These are phyloP conservation scores for Thalassia testudinum DNA, from an alignment of 116 monocot genomes.

Conservation along the genomic window DNA sequence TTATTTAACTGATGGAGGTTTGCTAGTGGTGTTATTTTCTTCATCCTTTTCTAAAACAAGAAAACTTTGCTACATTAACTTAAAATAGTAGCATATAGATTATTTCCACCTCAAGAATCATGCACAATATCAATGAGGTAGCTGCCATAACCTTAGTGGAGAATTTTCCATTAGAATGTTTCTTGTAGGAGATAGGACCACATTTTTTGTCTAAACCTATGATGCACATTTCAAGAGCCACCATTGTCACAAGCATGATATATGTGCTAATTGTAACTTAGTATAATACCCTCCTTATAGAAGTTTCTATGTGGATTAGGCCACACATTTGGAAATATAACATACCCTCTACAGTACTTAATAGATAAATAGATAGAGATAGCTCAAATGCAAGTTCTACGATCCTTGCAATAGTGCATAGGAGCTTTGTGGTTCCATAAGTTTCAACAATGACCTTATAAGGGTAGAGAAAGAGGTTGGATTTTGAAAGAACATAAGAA, in stretches of 20 bases:
- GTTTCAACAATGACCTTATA: conserved; percentile 59
- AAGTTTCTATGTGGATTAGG: conserved; percentile 55
- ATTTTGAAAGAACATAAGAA: conserved; percentile 70
- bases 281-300: conserved; percentile 40
- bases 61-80: no score
- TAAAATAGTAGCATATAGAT: no score
- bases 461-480: conserved; percentile 62
- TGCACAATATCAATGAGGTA: conserved; percentile 38
- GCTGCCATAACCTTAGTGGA: conserved; percentile 45
- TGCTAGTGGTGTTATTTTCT: no score
- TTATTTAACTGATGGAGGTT: no score
- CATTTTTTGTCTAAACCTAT: conserved; percentile 32
- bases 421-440: conserved; percentile 69
- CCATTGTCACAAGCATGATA: conserved; percentile 56
- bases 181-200: conserved; percentile 57
- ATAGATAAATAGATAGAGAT: conserved; percentile 34
- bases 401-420: conserved; percentile 38
- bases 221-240: conserved; percentile 81
- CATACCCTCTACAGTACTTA: conserved; percentile 58
- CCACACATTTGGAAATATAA: conserved; percentile 52
- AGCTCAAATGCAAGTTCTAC: conserved; percentile 30
- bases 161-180: conserved; percentile 4
- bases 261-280: conserved; percentile 56
- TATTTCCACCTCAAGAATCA: conserved; percentile 77
- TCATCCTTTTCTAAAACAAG: no score